Conservation (phyloP, 2,329 filamentous ascomycete genomes). For the Plectosphaerella sp. region DNA sequence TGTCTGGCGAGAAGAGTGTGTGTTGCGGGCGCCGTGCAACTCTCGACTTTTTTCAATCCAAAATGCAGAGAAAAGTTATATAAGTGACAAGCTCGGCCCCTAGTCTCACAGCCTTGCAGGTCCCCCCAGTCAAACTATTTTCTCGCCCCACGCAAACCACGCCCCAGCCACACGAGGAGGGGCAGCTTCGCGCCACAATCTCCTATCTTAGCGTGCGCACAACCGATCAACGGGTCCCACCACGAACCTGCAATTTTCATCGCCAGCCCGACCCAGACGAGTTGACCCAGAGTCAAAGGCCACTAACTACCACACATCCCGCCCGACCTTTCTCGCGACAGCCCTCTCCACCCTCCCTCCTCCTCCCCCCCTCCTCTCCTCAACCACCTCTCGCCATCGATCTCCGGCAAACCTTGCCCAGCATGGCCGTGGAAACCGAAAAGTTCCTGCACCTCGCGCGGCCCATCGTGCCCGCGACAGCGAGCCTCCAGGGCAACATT, state of each 20-base stretch:
- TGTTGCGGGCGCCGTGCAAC: background rate
- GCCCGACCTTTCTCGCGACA: constrained; percentile 14
- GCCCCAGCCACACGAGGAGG: constrained; percentile 13
- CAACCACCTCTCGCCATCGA: constrained; percentile 5
- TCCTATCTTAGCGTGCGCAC: constrained; percentile 50
- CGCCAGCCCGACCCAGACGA: constrained; percentile 30
- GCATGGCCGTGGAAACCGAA: constrained; percentile 75
- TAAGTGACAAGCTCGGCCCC: background rate
- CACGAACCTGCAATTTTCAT: constrained; percentile 1
- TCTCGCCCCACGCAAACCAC: constrained; percentile 9
- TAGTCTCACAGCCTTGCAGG: constrained; percentile 11
- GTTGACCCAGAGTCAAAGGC: constrained; percentile 36
- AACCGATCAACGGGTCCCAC: constrained; percentile 24
- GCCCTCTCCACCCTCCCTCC: constrained; percentile 7
- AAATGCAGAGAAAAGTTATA: background rate
- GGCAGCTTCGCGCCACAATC: constrained; percentile 13
- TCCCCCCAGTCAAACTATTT: background rate
- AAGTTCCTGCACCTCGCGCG: constrained; percentile 93
- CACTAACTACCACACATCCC: constrained; percentile 15
- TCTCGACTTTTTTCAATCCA: too few relatives aligned
- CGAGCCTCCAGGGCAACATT: constrained; percentile 78
- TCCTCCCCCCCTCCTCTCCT: constrained; percentile 11
- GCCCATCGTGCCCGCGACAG: constrained; percentile 76
- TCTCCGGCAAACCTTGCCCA: constrained; percentile 37
- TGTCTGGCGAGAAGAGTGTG: background rate